A percentile compares a stretch with the other conserved stretches of the same genome.
Conservation (phyloP, 805 yeast genomes). For the Lachancea fermentati region DNA sequence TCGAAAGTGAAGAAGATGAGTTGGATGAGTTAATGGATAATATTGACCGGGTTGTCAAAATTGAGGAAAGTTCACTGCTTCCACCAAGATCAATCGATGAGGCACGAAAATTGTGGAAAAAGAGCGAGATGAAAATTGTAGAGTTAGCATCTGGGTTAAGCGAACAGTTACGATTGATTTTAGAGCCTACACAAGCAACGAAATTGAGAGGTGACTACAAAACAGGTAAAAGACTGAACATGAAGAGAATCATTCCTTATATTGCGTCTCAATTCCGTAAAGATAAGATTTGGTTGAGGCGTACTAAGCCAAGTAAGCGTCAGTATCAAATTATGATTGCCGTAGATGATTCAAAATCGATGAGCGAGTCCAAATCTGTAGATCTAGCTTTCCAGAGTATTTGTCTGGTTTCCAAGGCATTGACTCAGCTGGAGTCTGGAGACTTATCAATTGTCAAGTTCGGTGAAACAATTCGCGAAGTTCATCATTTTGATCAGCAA, state of each 20-base stretch:
- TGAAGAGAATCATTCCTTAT: conserved; percentile 96
- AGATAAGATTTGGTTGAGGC: conserved; percentile 96
- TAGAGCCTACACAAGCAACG: conserved; percentile 96
- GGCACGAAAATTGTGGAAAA: conserved; percentile 75
- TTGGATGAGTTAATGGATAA: conserved; percentile 31
- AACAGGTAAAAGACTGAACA: conserved; percentile 93
- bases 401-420: conserved; percentile 87
- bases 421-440: conserved; percentile 92
- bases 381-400: conserved; percentile 92
- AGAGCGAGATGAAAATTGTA: conserved; percentile 77
- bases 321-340: conserved; percentile 97
- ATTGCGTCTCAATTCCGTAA: conserved; percentile 96
- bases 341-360: conserved; percentile 94
- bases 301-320: conserved; percentile 96
- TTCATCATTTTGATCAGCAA: conserved; percentile 85
- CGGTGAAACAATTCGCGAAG: conserved; percentile 77
- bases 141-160: conserved; percentile 83
- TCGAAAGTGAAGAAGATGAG: conserved; percentile 26
- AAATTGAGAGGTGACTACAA: conserved; percentile 92
- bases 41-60: conserved; percentile 30
- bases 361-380: conserved; percentile 89
- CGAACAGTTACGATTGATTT: conserved; percentile 86
- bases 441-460: conserved; percentile 85
- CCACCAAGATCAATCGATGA: conserved; percentile 54
- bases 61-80: conserved; percentile 21